Base-by-base conservation (phyloP, 2,329 filamentous ascomycete species). In the Fusarium buharicum region DNA sequence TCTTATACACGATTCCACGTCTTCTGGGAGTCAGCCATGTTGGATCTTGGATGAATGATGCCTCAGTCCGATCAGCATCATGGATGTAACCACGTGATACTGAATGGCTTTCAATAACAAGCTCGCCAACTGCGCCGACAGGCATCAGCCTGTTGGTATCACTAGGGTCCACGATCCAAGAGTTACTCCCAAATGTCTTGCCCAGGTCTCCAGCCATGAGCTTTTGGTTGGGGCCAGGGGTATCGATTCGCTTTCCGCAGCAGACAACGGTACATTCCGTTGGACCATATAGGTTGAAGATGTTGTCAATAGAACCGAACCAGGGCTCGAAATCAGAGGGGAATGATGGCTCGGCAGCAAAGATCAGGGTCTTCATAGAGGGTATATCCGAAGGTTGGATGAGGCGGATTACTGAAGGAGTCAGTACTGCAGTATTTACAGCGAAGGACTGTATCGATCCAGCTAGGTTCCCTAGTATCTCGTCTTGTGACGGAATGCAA, bases 101-200 rank as follows among this genome's bases (percentile, higher is more conserved):
- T 14, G 13, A 14, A 31, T 14, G 30, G 3, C 68, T 62, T 46
- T 66, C 60, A 12, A 70, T 55, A 1, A 68, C 31, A 8, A 70
- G 44, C 46, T 70, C 66, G 3, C 68, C 68, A 0, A 69, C 56
- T 3, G 53, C 49, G 4, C 68, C 66, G 2, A 69, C 20, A 7
- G 60, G 49, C 11, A 51, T 50, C 0, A 70, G 46, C 4, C 33
- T 34, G 11, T 52, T 20, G 0, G 37, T 31, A 13, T 70, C 33
- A 6, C 53, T 28, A 5, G 55, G 39, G 3, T 59, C 53, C 3
- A 53, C 59, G 5, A 70, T 46, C 62, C 66, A 70, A 1, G 47
- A n/a, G 10, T n/a, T 27, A 13, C 24, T 37, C 9, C 47, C 47
- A 12, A 55, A 1, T 11, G 40, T n/a, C 22, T 17, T 46, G 30